Evolutionary conservation across 345 rosid genomes (phyloP), one percentile per base, ranked within the genome.

Genomic region (Eucalyptus virginea): DNA sequence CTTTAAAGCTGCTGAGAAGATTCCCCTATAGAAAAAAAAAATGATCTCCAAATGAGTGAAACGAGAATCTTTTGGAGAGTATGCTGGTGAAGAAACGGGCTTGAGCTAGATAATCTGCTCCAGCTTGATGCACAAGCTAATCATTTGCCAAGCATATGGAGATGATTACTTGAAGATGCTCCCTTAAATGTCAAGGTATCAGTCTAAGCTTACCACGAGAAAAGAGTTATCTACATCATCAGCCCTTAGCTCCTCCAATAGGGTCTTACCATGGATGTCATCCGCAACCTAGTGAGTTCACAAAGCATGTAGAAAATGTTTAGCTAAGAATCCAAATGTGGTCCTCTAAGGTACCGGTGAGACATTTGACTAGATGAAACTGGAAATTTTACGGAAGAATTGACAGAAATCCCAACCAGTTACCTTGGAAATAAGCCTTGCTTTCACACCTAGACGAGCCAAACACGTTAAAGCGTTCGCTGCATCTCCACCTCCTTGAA

Each of bases 401-500:
- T 16, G 13, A 34, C 62, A 77, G 45, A 77, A 3, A 37, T 37
- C 28, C 9, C 83, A 37, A 30, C 10, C 3, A 87, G 16, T 30
- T 34, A 92, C 95, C 95, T 90, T 92, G 21, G 95, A 91, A 87
- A 94, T 91, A 26, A 94, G 80, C 89, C 93, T 93, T 17, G 94
- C 91, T 10, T 50, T 88, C 54, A 93, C 89, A 12, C 95, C 95
- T 88, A 94, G 89, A 37, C 94, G 93, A 89, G 94, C 92, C 23
- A 91, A 83, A 47, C 95, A 94, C 3, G 94, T 92, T 86, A 92
- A 85, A 47, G 95, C 87, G 45, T 94, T 94, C 87, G 91, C 94
- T n/a, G 91, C 93, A 90, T 92, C 92, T 81, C 94, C 94, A 13
- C 94, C 94, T 40, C 93, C 93, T 91, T 93, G 93, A 60, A 92